Evolutionary conservation across 1,284 basidiomycete species (phyloP).

Genomic region (Mycena citricolor): DNA sequence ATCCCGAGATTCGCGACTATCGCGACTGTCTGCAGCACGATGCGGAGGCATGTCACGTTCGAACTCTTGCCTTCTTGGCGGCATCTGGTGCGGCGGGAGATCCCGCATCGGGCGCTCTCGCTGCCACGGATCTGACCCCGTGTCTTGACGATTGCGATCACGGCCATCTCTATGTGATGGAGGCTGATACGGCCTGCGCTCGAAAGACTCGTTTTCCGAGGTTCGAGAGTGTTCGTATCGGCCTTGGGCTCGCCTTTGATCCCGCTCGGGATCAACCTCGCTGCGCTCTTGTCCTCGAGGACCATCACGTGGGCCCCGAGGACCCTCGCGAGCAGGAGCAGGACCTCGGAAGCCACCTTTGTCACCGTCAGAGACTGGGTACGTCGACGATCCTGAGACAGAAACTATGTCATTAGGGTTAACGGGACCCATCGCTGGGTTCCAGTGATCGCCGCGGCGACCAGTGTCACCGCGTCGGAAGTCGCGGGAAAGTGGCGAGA

Average conservation of each 20-base stretch:
- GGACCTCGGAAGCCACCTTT: slow-evolving; percentile 1
- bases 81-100: background rate
- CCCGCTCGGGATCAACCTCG: background rate
- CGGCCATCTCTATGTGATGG: slow-evolving; percentile 9
- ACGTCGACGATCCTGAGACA: no score
- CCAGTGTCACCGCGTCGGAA: background rate
- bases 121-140: no score
- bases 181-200: slow-evolving; percentile 7
- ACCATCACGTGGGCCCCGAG: background rate
- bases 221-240: background rate
- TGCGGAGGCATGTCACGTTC: slow-evolving; percentile 14
- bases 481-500: background rate
- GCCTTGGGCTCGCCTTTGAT: background rate
- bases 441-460: background rate
- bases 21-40: slow-evolving; percentile 9
- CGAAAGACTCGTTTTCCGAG: background rate
- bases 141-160: slow-evolving; percentile 5
- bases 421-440: slow-evolving; percentile 1
- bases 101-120: slow-evolving; percentile 6
- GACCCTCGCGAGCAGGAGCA: background rate
- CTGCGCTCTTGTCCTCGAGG: background rate
- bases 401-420: slow-evolving; percentile 3
- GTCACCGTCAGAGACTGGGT: no score
- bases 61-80: background rate
- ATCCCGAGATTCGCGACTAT: background rate